A percentile compares a stretch with the other conserved stretches of the same genome.
Evolutionary conservation across 495 filamentous ascomycete genomes (phyloP).

Genomic region (Podospora anserina): DNA sequence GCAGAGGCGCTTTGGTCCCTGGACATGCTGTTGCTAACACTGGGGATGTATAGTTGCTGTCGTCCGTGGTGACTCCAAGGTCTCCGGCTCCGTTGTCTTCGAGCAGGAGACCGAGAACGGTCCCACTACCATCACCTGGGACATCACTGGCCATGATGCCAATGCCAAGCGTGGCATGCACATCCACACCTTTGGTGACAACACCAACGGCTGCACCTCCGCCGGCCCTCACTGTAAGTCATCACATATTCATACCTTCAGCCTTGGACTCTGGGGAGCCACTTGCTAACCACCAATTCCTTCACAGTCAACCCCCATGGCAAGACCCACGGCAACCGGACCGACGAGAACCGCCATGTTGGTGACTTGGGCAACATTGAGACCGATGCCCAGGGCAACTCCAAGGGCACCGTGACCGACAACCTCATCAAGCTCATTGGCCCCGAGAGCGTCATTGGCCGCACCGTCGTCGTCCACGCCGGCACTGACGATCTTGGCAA

Average conservation of each 20-base stretch:
- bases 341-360: constrained; percentile 81
- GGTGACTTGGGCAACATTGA: constrained; percentile 96
- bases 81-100: constrained; percentile 89
- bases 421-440: constrained; percentile 89
- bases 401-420: constrained; percentile 72
- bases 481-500: constrained; percentile 94
- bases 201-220: constrained; percentile 98
- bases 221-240: constrained; percentile 91
- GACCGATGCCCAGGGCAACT: constrained; percentile 87
- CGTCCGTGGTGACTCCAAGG: constrained; percentile 92
- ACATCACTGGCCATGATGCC: constrained; percentile 88
- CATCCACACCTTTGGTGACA: constrained; percentile 98
- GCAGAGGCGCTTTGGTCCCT: neutral
- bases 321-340: constrained; percentile 87
- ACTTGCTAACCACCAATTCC: constrained; percentile 2
- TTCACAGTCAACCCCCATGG: constrained; percentile 85
- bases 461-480: constrained; percentile 89
- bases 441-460: constrained; percentile 89
- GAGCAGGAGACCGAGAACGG: constrained; percentile 78
- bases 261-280: neutral
- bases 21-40: constrained; percentile 30
- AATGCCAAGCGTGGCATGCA: constrained; percentile 97
- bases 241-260: neutral
- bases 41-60: constrained; percentile 67
- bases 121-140: constrained; percentile 83